A percentile compares a stretch with the other conserved stretches of the same genome.
Evolutionary conservation across 2,329 filamentous ascomycete genomes (phyloP).

Genomic region (Aspergillus proliferans): DNA sequence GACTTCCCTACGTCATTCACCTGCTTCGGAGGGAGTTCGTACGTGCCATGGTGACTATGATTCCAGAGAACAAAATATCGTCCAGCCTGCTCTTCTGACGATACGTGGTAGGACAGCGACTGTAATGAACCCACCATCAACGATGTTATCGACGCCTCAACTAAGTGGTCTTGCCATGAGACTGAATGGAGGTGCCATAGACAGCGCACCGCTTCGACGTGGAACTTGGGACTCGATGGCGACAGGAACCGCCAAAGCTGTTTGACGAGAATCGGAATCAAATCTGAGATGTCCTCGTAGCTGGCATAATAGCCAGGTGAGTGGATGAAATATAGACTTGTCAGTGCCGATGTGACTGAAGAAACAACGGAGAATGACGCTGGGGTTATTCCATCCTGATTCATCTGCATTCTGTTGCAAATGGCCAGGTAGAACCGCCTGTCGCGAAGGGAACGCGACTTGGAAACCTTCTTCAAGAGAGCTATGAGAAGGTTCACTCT

Average conservation of each 20-base stretch:
- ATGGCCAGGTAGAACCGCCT: conserved; percentile 31
- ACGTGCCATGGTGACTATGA: conserved; percentile 35
- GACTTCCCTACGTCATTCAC: conserved; percentile 22
- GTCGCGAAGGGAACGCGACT: conserved; percentile 29
- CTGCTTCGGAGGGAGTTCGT: conserved; percentile 31
- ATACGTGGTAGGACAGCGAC: conserved; percentile 19
- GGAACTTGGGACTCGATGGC: conserved; percentile 79
- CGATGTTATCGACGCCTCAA: conserved; percentile 70
- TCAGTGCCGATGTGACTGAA: conserved; percentile 45
- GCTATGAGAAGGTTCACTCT: conserved; percentile 56
- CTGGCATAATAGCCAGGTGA: conserved; percentile 30
- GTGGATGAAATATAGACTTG: conserved; percentile 33
- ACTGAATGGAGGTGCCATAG: conserved; percentile 82
- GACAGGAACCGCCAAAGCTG: conserved; percentile 76
- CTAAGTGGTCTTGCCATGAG: conserved; percentile 60
- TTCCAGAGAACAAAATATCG: conserved; percentile 39
- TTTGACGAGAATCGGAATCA: conserved; percentile 63
- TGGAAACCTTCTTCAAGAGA: conserved; percentile 35
- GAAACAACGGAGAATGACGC: conserved; percentile 31
- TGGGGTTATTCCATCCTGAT: conserved; percentile 19
- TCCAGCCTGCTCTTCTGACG: conserved; percentile 30
- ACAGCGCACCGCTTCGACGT: conserved; percentile 82
- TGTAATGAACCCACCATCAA: conserved; percentile 54
- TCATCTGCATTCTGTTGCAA: conserved; percentile 17
- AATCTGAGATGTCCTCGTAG: conserved; percentile 47